Evolutionary conservation across 208 protist species (phyloP).

Genomic region (Sergeia podlipaevii): DNA sequence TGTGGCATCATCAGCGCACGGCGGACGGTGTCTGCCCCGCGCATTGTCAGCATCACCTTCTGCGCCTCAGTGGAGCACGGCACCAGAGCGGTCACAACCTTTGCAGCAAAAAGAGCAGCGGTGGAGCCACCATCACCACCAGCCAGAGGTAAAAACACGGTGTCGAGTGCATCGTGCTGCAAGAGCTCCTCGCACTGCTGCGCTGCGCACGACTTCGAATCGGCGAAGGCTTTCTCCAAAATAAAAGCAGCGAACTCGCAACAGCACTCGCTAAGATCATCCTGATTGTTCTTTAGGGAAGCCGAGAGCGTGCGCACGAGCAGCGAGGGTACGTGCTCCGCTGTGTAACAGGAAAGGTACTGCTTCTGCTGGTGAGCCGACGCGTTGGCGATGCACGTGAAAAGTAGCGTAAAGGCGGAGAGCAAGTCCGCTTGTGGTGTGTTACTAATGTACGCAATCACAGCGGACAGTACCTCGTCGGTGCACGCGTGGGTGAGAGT

Average conservation of each 20-base stretch:
- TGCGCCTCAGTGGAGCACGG: slow-evolving; percentile 32
- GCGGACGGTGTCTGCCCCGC: no score
- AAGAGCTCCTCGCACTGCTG: slow-evolving; percentile 34
- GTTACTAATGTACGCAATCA: slow-evolving; percentile 24
- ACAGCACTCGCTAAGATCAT: slow-evolving; percentile 28
- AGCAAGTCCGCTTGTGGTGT: slow-evolving; percentile 3
- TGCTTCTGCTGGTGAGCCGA: no score
- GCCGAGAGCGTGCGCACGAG: slow-evolving; percentile 38
- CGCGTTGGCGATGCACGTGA: slow-evolving; percentile 9
- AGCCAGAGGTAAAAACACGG: slow-evolving; percentile 56
- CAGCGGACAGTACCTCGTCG: slow-evolving; percentile 13
- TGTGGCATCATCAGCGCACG: no score
- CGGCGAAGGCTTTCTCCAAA: slow-evolving; percentile 25
- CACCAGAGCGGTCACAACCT: slow-evolving; percentile 41
- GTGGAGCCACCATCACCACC: slow-evolving; percentile 14
- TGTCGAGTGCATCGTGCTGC: slow-evolving; percentile 24
- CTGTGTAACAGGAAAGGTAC: not conserved
- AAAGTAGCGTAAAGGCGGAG: not conserved
- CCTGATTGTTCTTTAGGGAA: slow-evolving; percentile 20
- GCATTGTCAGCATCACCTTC: slow-evolving; percentile 6
- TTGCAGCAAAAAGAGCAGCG: slow-evolving; percentile 23
- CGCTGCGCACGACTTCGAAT: slow-evolving; percentile 24
- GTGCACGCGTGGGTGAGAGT: slow-evolving; percentile 30
- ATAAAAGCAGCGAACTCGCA: slow-evolving; percentile 37
- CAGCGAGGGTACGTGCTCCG: slow-evolving; percentile 37